Conservation (phyloP, 305 asterid genomes). For the Striga hermonthica region DNA sequence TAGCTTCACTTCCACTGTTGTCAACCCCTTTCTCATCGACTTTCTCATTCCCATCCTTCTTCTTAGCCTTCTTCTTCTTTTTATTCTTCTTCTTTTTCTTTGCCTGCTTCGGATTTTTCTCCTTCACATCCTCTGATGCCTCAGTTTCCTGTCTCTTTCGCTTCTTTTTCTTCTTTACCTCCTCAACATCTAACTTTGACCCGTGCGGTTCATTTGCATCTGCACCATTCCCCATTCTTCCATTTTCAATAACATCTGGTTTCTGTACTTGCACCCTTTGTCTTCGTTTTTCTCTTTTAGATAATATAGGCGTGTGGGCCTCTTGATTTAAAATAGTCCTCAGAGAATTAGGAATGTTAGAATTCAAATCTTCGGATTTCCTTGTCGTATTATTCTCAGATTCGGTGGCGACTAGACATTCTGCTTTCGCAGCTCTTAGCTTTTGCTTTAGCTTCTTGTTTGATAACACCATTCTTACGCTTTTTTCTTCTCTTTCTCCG, state of each 20-base stretch:
- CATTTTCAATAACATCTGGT: slow-evolving; percentile 25
- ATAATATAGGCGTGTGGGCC: slow-evolving; percentile 42
- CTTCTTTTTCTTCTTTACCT: slow-evolving; percentile 47
- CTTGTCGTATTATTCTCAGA: slow-evolving; percentile 29
- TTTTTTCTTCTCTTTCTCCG: slow-evolving; percentile 1
- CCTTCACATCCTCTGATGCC: slow-evolving; percentile 36
- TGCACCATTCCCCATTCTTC: slow-evolving; percentile 29
- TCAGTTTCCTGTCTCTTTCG: slow-evolving; percentile 49
- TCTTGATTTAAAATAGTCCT: slow-evolving; percentile 34
- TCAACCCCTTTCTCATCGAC: slow-evolving; percentile 36
- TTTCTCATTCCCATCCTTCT: slow-evolving; percentile 36
- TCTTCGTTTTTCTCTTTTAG: slow-evolving; percentile 65
- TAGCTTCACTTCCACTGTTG: slow-evolving; percentile 33
- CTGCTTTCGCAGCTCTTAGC: slow-evolving; percentile 64
- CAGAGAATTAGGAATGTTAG: slow-evolving; percentile 30
- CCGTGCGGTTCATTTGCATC: slow-evolving; percentile 33
- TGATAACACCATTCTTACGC: slow-evolving; percentile 63
- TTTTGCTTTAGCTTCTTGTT: slow-evolving; percentile 81
- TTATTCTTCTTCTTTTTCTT: slow-evolving; percentile 53
- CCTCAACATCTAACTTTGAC: slow-evolving; percentile 27
- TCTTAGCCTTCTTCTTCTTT: slow-evolving; percentile 45
- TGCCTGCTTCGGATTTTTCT: slow-evolving; percentile 54
- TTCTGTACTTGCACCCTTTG: slow-evolving; percentile 37
- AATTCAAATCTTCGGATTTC: slow-evolving; percentile 29
- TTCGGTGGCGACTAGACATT: slow-evolving; percentile 40